phyloP scores from a whole-genome alignment of 768 basidiomycete genomes.

The Termitomyces sp. region DNA sequence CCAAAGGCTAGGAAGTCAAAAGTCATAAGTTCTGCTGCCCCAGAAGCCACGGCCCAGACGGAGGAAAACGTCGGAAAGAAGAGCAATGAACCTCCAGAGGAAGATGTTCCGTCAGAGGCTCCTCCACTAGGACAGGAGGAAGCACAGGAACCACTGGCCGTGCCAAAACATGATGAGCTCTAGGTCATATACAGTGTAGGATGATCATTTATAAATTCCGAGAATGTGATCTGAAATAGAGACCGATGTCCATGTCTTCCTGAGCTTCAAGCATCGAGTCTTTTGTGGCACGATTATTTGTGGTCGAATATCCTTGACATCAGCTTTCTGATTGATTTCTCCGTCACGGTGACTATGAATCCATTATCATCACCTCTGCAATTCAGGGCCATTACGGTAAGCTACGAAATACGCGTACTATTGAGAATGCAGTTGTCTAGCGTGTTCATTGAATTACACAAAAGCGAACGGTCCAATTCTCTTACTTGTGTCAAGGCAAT shows the following conservation, averaged over 20 bases:
- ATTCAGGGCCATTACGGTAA: too few species aligned
- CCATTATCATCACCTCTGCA: too few species aligned
- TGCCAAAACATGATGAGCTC: slow-evolving; percentile 12
- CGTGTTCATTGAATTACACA: neutral
- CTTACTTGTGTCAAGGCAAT: neutral
- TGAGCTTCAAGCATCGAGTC: neutral
- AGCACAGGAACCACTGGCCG: slow-evolving; percentile 10
- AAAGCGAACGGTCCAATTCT: neutral
- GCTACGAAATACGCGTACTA: too few species aligned
- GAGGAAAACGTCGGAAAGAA: slow-evolving; percentile 4
- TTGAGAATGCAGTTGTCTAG: neutral
- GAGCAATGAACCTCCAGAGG: slow-evolving; percentile 4
- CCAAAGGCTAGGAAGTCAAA: slow-evolving; percentile 58
- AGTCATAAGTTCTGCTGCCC: slow-evolving; percentile 23
- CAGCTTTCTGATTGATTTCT: neutral
- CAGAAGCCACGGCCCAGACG: slow-evolving; percentile 15
- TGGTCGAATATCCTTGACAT: too few species aligned
- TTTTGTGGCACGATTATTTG: too few species aligned
- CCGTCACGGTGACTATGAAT: too few species aligned
- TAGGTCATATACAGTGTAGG: slow-evolving; percentile 1
- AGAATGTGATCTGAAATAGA: neutral
- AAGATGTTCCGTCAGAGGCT: slow-evolving; percentile 6
- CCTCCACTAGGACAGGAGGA: slow-evolving; percentile 9
- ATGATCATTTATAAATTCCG: neutral
- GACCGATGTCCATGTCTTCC: neutral